Evolutionary conservation across 192 early-diverging fungal species (phyloP).

Genomic region (Oehlia diaphana): DNA sequence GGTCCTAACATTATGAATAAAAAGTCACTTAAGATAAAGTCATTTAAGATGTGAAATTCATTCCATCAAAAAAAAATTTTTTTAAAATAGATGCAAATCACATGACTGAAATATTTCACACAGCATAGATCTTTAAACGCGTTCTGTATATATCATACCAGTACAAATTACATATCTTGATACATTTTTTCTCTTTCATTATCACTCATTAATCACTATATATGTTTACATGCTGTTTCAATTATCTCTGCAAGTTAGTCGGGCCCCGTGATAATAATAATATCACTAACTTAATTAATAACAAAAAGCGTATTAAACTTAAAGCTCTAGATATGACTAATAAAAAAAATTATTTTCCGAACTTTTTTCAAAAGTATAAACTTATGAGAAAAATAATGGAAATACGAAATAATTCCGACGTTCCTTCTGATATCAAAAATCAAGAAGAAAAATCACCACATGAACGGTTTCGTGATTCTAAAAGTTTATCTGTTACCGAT

Average conservation of each 20-base stretch:
- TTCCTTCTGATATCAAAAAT: neutral
- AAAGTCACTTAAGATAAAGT: too few species aligned
- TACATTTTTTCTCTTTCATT: too few species aligned
- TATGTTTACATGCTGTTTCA: neutral
- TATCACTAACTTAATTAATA: neutral
- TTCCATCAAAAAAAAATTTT: too few species aligned
- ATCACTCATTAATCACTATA: too few species aligned
- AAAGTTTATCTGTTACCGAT: slow-evolving; percentile 19
- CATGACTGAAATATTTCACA: too few species aligned
- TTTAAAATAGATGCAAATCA: too few species aligned
- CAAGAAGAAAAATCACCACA: slow-evolving; percentile 12
- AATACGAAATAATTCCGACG: neutral
- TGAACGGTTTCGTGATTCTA: slow-evolving; percentile 2
- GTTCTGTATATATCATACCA: too few species aligned
- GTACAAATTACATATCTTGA: too few species aligned
- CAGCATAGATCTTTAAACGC: too few species aligned
- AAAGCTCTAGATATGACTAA: neutral
- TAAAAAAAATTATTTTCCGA: neutral
- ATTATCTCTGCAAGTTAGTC: neutral
- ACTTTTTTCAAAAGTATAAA: neutral
- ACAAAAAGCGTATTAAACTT: neutral
- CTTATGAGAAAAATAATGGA: neutral
- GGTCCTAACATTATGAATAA: neutral
- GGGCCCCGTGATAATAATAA: neutral
- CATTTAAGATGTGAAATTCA: too few species aligned